Evolutionary conservation across 306 rosid species (phyloP).

Genomic region (Dalbergia cultrata): DNA sequence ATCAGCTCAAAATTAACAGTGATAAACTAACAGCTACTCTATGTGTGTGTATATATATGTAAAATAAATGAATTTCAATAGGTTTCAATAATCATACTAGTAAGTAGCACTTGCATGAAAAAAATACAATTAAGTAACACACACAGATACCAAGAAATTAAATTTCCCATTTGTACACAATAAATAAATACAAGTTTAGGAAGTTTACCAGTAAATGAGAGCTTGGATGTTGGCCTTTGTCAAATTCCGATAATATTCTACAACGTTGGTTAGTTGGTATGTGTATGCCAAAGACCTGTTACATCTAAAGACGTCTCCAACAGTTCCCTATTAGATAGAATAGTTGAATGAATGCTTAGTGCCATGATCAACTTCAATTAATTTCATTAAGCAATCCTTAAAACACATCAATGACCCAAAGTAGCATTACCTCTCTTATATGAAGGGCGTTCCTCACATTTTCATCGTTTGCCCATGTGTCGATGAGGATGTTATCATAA

Average conservation of each 20-base stretch:
- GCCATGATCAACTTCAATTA: conserved; percentile 20
- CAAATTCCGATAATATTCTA: conserved; percentile 46
- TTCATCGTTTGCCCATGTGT: conserved; percentile 55
- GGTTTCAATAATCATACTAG: background rate
- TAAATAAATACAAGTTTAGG: background rate
- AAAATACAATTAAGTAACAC: background rate
- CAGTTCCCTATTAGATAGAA: conserved; percentile 45
- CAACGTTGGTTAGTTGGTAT: background rate
- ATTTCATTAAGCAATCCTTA: background rate
- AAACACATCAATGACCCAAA: background rate
- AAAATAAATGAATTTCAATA: background rate
- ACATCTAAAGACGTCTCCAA: conserved; percentile 46
- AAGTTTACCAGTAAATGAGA: conserved; percentile 48
- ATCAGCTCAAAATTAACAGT: background rate
- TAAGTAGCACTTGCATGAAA: no score
- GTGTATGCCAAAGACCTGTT: conserved; percentile 48
- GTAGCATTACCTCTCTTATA: conserved; percentile 48
- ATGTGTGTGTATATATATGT: no score
- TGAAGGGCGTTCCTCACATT: conserved; percentile 52
- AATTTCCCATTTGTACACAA: no score
- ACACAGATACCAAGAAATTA: no score
- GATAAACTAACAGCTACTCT: background rate
- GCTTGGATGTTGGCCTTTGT: conserved; percentile 45
- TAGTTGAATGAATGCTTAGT: background rate
- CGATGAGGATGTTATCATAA: conserved; percentile 39